Evolutionary conservation across 176 grass and related monocot species (phyloP), one percentile per base, ranked within the genome.

Genomic region (Carex myosuroides): DNA sequence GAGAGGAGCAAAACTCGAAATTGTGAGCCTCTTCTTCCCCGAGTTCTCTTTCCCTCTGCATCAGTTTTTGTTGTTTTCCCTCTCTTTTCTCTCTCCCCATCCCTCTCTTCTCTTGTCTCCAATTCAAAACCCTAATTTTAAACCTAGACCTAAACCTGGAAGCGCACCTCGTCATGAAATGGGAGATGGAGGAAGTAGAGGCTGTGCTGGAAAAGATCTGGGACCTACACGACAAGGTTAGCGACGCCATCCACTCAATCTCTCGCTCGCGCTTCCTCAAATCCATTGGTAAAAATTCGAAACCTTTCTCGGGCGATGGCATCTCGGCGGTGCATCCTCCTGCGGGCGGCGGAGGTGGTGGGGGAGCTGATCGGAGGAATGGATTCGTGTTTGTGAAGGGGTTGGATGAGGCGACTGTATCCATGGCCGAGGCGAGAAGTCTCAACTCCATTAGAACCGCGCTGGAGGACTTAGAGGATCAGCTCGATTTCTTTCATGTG

Each of bases 171-270:
- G 73, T 53, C 46, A 86, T 90, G 80, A 85, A 76, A 86, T 90
- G 88, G 95, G 90, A 82, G 79, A 86, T 93, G 46, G 94, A 87
- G 70, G 89, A 90, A 84, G 88, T 85, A 54, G 88, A 86, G 69
- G 84, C 83, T 33, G 91, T 97, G 82, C 86, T 97, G 50, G 94
- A 94, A 84, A 94, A 90, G 89, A 94, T 97, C 91, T 97, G 94
- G 85, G 91, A 97, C 79, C 88, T 97, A 72, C 94, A 97, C 88
- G 90, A 97, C 91, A 97, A 92, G 86, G 89, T 92, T 79, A 97
- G 94, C 89, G 94, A 92, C 85, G 89, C 91, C 82, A 97, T 97
- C 82, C 94, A 94, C 85, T 87, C 88, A 46, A 89, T 94, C 89
- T 94, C 91, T 61, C 91, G 94, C 53, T 87, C 89, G 50, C 89